Percentiles rank a stretch among this genome's conserved stretches.
Conservation (phyloP, 441 rosid species). For the Eutrema salsugineum region DNA sequence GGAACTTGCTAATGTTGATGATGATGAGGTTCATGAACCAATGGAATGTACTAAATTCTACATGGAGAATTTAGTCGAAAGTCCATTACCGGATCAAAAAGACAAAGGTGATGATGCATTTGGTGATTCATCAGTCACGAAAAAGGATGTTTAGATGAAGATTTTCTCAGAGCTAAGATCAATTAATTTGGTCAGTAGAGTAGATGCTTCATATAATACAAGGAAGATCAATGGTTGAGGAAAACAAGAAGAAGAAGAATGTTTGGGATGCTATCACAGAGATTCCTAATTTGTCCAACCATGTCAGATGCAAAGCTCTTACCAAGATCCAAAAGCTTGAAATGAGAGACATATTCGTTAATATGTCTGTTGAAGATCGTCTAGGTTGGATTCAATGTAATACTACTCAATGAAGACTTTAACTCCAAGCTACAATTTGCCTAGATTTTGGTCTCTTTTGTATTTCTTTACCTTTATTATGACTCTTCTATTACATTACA, state of each 20-base stretch:
- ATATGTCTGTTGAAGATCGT: slow-evolving; percentile 13
- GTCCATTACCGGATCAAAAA: background rate
- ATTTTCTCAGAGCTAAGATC: background rate
- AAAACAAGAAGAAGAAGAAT: background rate
- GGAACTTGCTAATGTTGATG: background rate
- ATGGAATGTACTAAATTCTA: background rate
- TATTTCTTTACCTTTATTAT: too few species aligned
- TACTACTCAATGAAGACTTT: background rate
- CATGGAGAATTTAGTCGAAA: background rate
- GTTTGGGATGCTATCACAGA: slow-evolving; percentile 6
- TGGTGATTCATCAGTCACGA: background rate
- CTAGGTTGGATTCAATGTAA: slow-evolving; percentile 2
- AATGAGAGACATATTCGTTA: background rate
- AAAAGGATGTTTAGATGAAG: background rate
- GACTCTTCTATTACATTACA: too few species aligned
- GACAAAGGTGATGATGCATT: background rate
- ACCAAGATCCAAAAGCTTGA: slow-evolving; percentile 5
- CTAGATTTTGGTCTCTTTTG: too few species aligned
- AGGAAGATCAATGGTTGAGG: background rate
- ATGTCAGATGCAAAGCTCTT: slow-evolving; percentile 1
- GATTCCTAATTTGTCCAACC: slow-evolving; percentile 2
- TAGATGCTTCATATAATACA: background rate
- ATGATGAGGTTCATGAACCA: background rate
- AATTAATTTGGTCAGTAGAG: background rate
- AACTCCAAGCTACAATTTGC: background rate